Conservation (phyloP, 2,329 filamentous ascomycete species). For the Ilyonectria mors-panacis region DNA sequence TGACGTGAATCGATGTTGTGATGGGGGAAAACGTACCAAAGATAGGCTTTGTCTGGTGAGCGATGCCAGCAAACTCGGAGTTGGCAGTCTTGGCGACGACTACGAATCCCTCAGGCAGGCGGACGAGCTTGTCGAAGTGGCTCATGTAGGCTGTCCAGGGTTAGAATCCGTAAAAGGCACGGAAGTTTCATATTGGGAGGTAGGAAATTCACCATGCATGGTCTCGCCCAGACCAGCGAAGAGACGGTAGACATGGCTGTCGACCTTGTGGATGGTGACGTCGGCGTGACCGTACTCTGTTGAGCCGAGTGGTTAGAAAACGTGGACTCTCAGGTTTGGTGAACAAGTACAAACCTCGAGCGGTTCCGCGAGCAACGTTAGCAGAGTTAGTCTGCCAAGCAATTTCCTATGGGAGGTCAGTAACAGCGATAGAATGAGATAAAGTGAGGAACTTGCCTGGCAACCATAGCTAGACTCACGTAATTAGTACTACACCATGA, state of each 20-base stretch:
- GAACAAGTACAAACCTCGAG: conserved; percentile 55
- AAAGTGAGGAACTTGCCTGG: conserved; percentile 14
- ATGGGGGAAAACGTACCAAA: conserved; percentile 71
- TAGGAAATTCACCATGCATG: conserved; percentile 62
- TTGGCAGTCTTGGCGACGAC: conserved; percentile 83
- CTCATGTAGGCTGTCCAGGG: conserved; percentile 78
- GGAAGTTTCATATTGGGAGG: conserved; percentile 8
- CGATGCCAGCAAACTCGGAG: conserved; percentile 85
- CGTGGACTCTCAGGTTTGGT: neutral
- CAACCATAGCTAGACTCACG: conserved; percentile 72
- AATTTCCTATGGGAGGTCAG: conserved; percentile 63
- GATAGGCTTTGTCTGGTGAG: conserved; percentile 77
- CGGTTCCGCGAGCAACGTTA: conserved; percentile 67
- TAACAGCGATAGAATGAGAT: neutral
- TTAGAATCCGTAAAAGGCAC: conserved; percentile 16
- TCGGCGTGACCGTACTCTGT: conserved; percentile 77
- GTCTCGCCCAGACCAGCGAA: conserved; percentile 82
- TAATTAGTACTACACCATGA: conserved; percentile 26
- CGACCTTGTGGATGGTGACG: conserved; percentile 72
- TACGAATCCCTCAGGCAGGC: conserved; percentile 80
- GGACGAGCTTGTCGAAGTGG: conserved; percentile 87
- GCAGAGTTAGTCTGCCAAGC: conserved; percentile 75
- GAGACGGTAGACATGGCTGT: conserved; percentile 79
- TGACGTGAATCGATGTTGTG: no score
- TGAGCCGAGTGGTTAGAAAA: conserved; percentile 8